phyloP scores from a whole-genome alignment of 1,284 basidiomycete species.

The Ganoderma resinaceum region DNA sequence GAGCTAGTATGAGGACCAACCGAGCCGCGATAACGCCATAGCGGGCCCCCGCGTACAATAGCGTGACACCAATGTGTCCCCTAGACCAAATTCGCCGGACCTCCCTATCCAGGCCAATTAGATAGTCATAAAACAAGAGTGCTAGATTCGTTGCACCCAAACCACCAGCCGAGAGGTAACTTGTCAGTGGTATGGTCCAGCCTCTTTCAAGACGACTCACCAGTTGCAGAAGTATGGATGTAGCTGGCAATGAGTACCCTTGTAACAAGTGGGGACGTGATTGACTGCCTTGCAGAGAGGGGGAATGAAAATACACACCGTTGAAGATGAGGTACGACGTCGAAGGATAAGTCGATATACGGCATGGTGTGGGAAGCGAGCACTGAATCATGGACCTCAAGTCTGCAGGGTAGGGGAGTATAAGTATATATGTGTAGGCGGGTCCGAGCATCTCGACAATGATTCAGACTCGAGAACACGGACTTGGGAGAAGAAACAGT shows the following conservation, averaged over 20 bases:
- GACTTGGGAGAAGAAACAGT: background rate
- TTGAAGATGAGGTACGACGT: background rate
- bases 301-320: background rate
- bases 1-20: constrained; percentile 4
- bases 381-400: background rate
- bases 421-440: background rate
- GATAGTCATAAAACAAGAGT: constrained; percentile 15
- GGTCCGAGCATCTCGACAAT: background rate
- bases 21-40: constrained; percentile 13
- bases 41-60: constrained; percentile 15
- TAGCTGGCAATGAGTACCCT: constrained; percentile 14
- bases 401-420: background rate
- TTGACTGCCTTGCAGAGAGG: background rate
- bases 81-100: constrained; percentile 11
- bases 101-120: constrained; percentile 8
- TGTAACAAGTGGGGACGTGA: background rate
- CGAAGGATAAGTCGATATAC: background rate
- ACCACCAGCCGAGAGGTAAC: background rate
- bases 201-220: background rate
- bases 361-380: background rate
- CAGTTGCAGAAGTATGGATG: constrained; percentile 21
- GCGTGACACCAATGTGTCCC: background rate
- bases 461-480: background rate
- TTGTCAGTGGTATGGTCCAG: background rate
- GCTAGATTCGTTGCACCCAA: background rate